A percentile compares a stretch with the other conserved stretches of the same genome.
Conservation (phyloP, 2,329 filamentous ascomycete genomes). For the Aspergillus ibericus region DNA sequence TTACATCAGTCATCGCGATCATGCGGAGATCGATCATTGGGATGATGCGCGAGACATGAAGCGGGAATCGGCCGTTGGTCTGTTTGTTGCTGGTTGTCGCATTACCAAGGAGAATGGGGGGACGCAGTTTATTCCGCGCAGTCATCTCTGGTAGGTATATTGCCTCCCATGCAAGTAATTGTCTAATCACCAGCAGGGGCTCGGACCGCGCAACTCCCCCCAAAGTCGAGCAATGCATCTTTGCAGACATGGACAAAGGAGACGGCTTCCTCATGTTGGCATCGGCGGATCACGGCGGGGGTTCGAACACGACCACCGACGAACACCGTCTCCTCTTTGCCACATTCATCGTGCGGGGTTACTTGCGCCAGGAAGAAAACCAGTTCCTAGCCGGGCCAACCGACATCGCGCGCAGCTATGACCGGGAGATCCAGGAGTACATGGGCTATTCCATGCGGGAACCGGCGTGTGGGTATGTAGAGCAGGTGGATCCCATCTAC, state of each 20-base stretch:
- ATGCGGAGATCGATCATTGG: slow-evolving; percentile 1
- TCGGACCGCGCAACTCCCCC: neutral
- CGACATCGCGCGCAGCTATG: neutral
- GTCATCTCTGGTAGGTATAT: slow-evolving; percentile 24
- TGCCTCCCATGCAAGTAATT: neutral
- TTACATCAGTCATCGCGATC: slow-evolving; percentile 9
- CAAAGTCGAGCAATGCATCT: neutral
- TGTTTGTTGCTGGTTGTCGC: slow-evolving; percentile 27
- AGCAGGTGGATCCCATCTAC: neutral
- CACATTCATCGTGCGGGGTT: neutral
- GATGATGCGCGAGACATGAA: slow-evolving; percentile 14
- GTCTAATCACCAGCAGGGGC: neutral
- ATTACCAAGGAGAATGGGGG: slow-evolving; percentile 31
- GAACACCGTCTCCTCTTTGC: neutral
- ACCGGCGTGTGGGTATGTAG: neutral
- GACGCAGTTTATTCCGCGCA: slow-evolving; percentile 31
- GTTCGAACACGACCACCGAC: neutral
- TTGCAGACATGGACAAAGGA: neutral
- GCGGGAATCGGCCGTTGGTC: slow-evolving; percentile 21
- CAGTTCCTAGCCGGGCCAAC: neutral
- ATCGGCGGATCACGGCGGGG: neutral
- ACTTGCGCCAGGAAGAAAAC: slow-evolving; percentile 2
- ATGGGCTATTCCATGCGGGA: slow-evolving; percentile 1
- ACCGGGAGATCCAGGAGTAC: neutral
- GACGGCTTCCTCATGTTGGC: neutral